A percentile compares a stretch with the other conserved stretches of the same genome.
phyloP scores from a whole-genome alignment of 2,329 filamentous ascomycete genomes.

The Penicillium sp. region DNA sequence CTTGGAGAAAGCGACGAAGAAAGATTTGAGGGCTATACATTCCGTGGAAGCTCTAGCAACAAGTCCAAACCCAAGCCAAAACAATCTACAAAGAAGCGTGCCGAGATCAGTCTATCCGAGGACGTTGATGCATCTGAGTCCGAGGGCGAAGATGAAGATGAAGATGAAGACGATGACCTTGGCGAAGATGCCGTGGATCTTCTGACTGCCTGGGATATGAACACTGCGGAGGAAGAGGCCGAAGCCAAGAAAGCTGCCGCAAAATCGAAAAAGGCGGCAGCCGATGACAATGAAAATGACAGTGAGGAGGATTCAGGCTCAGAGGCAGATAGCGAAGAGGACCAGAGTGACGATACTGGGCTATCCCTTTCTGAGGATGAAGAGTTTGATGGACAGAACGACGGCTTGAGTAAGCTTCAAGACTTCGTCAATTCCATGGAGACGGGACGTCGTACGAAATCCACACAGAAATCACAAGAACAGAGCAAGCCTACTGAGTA shows the following conservation, averaged over 20 bases:
- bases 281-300: constrained; percentile 21
- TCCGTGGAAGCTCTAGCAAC: constrained; percentile 58
- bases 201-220: constrained; percentile 61
- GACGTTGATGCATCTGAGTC: constrained; percentile 46
- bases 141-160: constrained; percentile 37
- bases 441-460: constrained; percentile 36
- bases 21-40: constrained; percentile 73
- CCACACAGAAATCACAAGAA: constrained; percentile 52
- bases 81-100: constrained; percentile 26
- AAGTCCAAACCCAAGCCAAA: constrained; percentile 39
- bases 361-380: constrained; percentile 46
- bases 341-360: constrained; percentile 41
- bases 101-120: constrained; percentile 53
- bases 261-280: constrained; percentile 29
- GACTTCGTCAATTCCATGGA: constrained; percentile 68
- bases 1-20: constrained; percentile 89
- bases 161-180: constrained; percentile 60
- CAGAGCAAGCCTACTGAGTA: constrained; percentile 63
- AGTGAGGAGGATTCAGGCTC: constrained; percentile 35
- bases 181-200: constrained; percentile 65
- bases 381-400: constrained; percentile 51
- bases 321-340: constrained; percentile 48
- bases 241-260: constrained; percentile 32
- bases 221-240: constrained; percentile 45
- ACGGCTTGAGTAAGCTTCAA: constrained; percentile 64